Percentiles rank a stretch among this genome's conserved stretches.
Conservation (phyloP, 2,329 filamentous ascomycete genomes). For the Tolypocladium endophyticum region DNA sequence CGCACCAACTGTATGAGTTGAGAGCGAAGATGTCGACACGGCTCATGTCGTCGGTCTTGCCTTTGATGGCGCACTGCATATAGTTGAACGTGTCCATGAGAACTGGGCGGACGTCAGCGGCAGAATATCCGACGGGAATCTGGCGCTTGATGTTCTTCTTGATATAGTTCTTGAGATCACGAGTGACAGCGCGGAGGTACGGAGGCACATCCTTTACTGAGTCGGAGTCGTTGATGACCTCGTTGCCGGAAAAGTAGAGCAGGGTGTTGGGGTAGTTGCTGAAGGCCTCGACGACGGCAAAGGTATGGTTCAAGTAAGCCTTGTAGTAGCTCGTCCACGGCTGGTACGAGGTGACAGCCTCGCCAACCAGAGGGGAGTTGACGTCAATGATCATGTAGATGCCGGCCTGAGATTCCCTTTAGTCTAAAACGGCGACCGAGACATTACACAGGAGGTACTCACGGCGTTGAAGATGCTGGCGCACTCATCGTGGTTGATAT, state of each 20-base stretch:
- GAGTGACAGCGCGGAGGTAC: slow-evolving; percentile 66
- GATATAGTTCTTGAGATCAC: slow-evolving; percentile 75
- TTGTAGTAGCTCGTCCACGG: slow-evolving; percentile 51
- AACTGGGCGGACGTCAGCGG: slow-evolving; percentile 65
- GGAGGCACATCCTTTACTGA: slow-evolving; percentile 52
- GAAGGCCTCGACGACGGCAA: slow-evolving; percentile 57
- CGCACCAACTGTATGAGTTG: slow-evolving; percentile 65
- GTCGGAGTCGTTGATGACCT: slow-evolving; percentile 59
- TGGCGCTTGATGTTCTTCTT: slow-evolving; percentile 55
- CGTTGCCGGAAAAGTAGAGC: slow-evolving; percentile 71
- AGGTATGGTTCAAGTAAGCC: slow-evolving; percentile 54
- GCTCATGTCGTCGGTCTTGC: slow-evolving; percentile 46
- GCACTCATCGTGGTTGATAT: slow-evolving; percentile 56
- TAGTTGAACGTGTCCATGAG: slow-evolving; percentile 69
- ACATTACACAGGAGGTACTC: slow-evolving; percentile 5
- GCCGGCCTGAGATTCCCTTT: slow-evolving; percentile 32
- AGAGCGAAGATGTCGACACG: slow-evolving; percentile 66
- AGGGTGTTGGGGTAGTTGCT: slow-evolving; percentile 56
- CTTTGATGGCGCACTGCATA: slow-evolving; percentile 54
- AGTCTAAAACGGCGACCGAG: not conserved
- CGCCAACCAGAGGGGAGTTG: slow-evolving; percentile 51
- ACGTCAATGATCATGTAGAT: slow-evolving; percentile 62
- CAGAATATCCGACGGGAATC: slow-evolving; percentile 73
- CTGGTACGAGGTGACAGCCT: slow-evolving; percentile 42
- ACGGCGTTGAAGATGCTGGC: slow-evolving; percentile 57